phyloP scores from a whole-genome alignment of 139 green algal genomes.

The Chlamydomonas asymmetrica region DNA sequence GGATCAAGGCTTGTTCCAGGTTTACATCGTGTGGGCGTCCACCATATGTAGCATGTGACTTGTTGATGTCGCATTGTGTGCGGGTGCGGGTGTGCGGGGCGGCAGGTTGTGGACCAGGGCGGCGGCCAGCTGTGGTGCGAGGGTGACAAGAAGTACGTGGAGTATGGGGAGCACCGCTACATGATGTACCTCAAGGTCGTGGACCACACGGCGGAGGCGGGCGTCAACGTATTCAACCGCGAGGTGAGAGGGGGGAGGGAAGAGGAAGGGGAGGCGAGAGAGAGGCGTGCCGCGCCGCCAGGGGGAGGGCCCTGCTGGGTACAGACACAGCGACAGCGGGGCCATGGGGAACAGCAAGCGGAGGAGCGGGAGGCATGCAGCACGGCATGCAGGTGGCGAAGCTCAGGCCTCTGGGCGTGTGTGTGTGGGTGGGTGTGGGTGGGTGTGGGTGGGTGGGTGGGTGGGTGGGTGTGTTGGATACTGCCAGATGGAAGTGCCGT shows the following conservation, averaged over 20 bases:
- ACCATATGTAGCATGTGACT: too few species aligned
- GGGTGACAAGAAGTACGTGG: conserved; percentile 52
- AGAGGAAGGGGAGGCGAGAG: conserved; percentile 53
- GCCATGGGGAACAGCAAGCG: too few species aligned
- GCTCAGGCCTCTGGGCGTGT: conserved; percentile 1
- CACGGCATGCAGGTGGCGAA: neutral
- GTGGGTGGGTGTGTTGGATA: too few species aligned
- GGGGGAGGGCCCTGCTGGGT: too few species aligned
- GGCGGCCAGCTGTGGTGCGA: conserved; percentile 66
- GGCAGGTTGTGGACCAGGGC: conserved; percentile 70
- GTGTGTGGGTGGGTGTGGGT: conserved; percentile 1
- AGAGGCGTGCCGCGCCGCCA: conserved; percentile 33
- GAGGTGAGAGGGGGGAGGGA: conserved; percentile 35
- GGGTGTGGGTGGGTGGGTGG: conserved; percentile 13
- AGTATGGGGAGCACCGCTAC: conserved; percentile 63
- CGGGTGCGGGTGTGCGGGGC: conserved; percentile 32
- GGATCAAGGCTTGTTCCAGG: too few species aligned
- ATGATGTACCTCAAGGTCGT: conserved; percentile 56
- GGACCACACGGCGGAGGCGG: conserved; percentile 51
- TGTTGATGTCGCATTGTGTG: neutral
- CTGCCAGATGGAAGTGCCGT: too few species aligned
- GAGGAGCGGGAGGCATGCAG: neutral
- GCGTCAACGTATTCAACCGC: conserved; percentile 70
- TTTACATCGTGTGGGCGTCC: too few species aligned
- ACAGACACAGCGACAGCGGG: too few species aligned